Conservation (phyloP, 805 yeast genomes). For the Candida awuae region DNA sequence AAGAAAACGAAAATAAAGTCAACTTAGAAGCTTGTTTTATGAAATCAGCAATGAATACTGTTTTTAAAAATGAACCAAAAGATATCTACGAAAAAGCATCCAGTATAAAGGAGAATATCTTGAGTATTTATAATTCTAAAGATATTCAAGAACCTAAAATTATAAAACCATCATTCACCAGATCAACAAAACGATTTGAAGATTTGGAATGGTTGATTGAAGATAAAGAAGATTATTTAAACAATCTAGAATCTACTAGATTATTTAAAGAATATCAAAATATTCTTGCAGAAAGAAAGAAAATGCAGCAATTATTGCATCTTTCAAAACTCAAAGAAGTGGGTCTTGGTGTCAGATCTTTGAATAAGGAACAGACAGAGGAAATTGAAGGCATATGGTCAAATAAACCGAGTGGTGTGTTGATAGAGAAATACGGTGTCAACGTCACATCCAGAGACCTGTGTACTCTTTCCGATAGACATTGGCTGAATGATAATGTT, state of each 20-base stretch:
- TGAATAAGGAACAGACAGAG: constrained; percentile 26
- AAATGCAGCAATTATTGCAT: constrained; percentile 29
- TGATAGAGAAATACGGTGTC: constrained; percentile 37
- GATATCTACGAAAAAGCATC: constrained; percentile 2
- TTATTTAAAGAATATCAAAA: constrained; percentile 36
- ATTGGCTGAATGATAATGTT: constrained; percentile 87
- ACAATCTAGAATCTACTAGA: constrained; percentile 24
- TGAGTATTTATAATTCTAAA: neutral
- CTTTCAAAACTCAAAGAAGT: constrained; percentile 31
- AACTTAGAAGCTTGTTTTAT: constrained; percentile 16
- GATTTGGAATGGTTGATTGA: constrained; percentile 27
- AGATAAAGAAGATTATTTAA: constrained; percentile 26
- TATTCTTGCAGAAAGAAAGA: constrained; percentile 35
- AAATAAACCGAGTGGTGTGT: constrained; percentile 19
- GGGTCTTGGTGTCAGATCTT: constrained; percentile 23
- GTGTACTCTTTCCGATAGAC: constrained; percentile 55
- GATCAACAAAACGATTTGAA: constrained; percentile 22
- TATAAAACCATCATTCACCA: constrained; percentile 12
- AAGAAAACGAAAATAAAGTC: neutral
- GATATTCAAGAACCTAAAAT: neutral
- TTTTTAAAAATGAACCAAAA: constrained; percentile 3
- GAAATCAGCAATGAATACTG: constrained; percentile 12
- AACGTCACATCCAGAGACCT: constrained; percentile 63
- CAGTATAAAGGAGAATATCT: neutral
- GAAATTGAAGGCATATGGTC: constrained; percentile 31